These are phyloP conservation scores for Pseudopyricularia cyperi DNA, from an alignment of 2,329 filamentous ascomycete genomes.

Conservation along the genomic window DNA sequence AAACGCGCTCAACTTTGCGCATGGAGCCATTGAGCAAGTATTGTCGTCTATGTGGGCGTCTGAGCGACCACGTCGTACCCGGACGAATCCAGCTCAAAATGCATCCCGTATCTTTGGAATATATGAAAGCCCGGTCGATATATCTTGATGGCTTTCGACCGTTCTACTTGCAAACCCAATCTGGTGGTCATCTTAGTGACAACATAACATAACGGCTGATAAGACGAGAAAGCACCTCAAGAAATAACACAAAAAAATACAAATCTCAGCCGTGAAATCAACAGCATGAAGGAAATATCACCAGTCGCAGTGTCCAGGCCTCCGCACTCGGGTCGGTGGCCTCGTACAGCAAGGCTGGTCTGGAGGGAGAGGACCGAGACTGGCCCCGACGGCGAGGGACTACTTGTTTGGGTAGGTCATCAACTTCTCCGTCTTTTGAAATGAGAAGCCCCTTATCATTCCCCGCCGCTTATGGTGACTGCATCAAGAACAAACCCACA, in stretches of 20 bases:
- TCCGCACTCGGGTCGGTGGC: slow-evolving; percentile 2
- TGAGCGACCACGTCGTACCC: not conserved
- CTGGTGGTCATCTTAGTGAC: not conserved
- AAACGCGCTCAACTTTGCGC: too few species aligned
- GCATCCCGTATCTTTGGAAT: too few species aligned
- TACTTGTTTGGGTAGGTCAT: slow-evolving; percentile 1
- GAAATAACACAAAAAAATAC: not conserved
- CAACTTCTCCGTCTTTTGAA: too few species aligned
- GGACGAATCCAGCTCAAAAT: not conserved
- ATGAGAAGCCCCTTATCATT: too few species aligned
- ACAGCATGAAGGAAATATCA: not conserved
- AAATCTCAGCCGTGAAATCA: not conserved
- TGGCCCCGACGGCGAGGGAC: not conserved
- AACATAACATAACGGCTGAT: too few species aligned
- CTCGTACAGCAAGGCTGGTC: slow-evolving; percentile 2
- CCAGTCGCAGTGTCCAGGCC: not conserved
- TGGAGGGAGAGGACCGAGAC: slow-evolving; percentile 1
- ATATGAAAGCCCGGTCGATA: too few species aligned
- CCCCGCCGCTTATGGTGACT: not conserved
- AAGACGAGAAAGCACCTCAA: too few species aligned
- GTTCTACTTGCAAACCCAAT: too few species aligned
- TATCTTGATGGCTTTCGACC: not conserved
- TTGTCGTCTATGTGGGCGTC: not conserved
- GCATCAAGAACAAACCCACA: not conserved
- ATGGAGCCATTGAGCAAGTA: too few species aligned